Conservation (phyloP, 805 yeast species). For the Pichia scutulata region DNA sequence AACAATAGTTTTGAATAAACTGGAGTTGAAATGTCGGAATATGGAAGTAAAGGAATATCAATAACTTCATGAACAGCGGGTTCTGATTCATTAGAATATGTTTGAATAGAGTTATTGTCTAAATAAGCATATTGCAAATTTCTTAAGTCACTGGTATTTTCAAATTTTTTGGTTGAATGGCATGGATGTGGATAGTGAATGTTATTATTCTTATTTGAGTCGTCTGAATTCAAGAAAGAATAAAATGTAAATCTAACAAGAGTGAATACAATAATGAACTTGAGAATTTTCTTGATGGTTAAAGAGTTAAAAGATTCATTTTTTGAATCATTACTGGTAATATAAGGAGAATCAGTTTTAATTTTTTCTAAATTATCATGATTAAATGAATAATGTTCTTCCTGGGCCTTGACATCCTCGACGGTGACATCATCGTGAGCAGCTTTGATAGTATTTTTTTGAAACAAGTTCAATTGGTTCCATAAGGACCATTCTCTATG, state of each 20-base stretch:
- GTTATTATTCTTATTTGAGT: not conserved
- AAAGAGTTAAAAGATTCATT: not conserved
- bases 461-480: conserved; percentile 22
- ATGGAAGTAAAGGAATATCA: conserved; percentile 26
- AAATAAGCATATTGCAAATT: not conserved
- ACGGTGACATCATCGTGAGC: not conserved
- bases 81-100: not conserved
- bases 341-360: not conserved
- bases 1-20: conserved; percentile 36
- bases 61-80: conserved; percentile 21
- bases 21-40: conserved; percentile 20
- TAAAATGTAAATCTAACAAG: not conserved
- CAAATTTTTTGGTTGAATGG: not conserved
- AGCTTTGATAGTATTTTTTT: conserved; percentile 1
- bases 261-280: not conserved
- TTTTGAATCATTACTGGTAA: not conserved
- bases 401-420: not conserved
- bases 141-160: not conserved
- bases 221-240: not conserved
- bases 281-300: too few relatives aligned
- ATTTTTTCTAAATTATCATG: not conserved
- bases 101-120: not conserved
- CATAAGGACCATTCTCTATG: conserved; percentile 31
- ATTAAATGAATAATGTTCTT: not conserved
- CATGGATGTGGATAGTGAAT: not conserved